A percentile compares a stretch with the other conserved stretches of the same genome.
Conservation (phyloP, 352 stramenopile species). For the Achlya hypogyna region DNA sequence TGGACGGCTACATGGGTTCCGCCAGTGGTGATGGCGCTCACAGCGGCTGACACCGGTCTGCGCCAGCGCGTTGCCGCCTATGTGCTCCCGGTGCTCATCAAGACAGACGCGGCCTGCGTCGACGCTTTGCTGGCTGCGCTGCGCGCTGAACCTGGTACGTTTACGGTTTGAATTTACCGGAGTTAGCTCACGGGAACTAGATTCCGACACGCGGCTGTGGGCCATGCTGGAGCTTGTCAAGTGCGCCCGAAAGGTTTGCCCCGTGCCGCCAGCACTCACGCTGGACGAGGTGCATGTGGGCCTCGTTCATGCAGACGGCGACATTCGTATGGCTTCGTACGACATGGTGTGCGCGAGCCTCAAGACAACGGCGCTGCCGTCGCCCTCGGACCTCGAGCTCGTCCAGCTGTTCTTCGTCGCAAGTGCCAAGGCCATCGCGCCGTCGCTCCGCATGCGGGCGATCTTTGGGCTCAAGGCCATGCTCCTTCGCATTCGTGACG, state of each 20-base stretch:
- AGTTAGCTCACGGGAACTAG: neutral
- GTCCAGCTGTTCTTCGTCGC: constrained; percentile 60
- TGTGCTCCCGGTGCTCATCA: constrained; percentile 58
- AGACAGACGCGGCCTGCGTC: constrained; percentile 54
- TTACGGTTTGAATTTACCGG: neutral
- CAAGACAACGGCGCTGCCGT: constrained; percentile 70
- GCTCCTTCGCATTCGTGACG: constrained; percentile 66
- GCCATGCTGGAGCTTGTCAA: constrained; percentile 71
- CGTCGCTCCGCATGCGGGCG: constrained; percentile 55
- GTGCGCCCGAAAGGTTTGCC: constrained; percentile 58
- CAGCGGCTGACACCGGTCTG: constrained; percentile 42
- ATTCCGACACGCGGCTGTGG: constrained; percentile 46
- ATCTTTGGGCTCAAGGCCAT: constrained; percentile 69
- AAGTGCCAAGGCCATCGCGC: constrained; percentile 63
- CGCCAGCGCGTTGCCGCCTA: constrained; percentile 63
- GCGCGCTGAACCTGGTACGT: constrained; percentile 20
- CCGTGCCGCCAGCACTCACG: constrained; percentile 40
- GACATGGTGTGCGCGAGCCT: constrained; percentile 69
- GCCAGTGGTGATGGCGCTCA: constrained; percentile 42
- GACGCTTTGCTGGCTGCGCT: constrained; percentile 38
- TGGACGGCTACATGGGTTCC: constrained; percentile 48
- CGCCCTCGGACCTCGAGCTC: constrained; percentile 38
- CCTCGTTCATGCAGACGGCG: constrained; percentile 39
- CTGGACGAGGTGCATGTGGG: constrained; percentile 44
- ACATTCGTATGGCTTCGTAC: constrained; percentile 61